A percentile compares a stretch with the other conserved stretches of the same genome.
phyloP scores from a whole-genome alignment of 192 early-diverging fungal species.

The Backusella parvicylindrica region DNA sequence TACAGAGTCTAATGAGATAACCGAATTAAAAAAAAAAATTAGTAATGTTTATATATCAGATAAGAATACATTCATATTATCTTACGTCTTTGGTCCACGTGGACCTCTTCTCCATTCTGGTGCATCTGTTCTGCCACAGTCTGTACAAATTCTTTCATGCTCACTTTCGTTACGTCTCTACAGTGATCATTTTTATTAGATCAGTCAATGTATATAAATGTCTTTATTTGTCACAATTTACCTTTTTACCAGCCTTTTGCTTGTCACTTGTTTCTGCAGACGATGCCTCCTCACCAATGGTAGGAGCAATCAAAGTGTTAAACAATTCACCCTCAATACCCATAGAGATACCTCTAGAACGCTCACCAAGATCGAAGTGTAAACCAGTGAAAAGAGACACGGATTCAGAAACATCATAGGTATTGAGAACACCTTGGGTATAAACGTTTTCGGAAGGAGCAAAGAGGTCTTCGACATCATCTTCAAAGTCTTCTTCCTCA shows the following conservation, averaged over 20 bases:
- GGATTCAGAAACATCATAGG: slow-evolving; percentile 16
- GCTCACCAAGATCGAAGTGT: slow-evolving; percentile 24
- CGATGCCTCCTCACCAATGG: not conserved
- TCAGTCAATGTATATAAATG: not conserved
- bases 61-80: not conserved
- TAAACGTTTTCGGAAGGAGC: slow-evolving; percentile 20
- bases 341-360: slow-evolving; percentile 28
- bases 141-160: slow-evolving; percentile 42
- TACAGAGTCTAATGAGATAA: slow-evolving; percentile 28
- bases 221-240: not conserved
- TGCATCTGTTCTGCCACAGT: slow-evolving; percentile 44
- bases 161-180: slow-evolving; percentile 5
- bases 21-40: not conserved
- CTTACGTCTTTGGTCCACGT: slow-evolving; percentile 40
- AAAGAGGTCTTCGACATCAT: slow-evolving; percentile 11
- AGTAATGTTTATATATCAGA: not conserved
- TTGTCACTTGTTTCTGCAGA: not conserved
- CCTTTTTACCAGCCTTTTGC: slow-evolving; percentile 13
- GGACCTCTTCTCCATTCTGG: slow-evolving; percentile 45
- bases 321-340: slow-evolving; percentile 21
- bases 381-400: slow-evolving; percentile 27
- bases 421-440: slow-evolving; percentile 20
- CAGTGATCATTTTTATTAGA: not conserved
- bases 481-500: slow-evolving; percentile 12
- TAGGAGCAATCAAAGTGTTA: slow-evolving; percentile 4